phyloP scores from a whole-genome alignment of 1,284 basidiomycete genomes.

The Cryptococcus sp. region DNA sequence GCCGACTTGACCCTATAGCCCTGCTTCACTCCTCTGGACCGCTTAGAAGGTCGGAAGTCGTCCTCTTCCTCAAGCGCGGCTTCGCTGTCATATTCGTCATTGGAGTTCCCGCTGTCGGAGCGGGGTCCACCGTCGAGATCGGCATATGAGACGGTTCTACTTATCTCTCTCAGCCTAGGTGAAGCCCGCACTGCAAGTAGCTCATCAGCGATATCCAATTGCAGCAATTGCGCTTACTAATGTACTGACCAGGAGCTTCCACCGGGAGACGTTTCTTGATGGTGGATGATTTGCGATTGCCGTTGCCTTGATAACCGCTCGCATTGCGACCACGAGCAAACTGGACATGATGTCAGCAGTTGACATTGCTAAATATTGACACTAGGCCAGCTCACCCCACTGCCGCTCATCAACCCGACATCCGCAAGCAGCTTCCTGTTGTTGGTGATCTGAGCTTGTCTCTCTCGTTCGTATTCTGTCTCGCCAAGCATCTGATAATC shows the following conservation, averaged over 20 bases:
- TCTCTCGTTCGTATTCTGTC: slow-evolving; percentile 45
- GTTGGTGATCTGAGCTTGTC: slow-evolving; percentile 37
- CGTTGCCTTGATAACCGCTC: slow-evolving; percentile 14
- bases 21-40: slow-evolving; percentile 22
- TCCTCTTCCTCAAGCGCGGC: slow-evolving; percentile 36
- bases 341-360: not conserved
- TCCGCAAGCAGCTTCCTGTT: slow-evolving; percentile 44
- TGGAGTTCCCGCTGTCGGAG: slow-evolving; percentile 25
- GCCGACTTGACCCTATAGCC: slow-evolving; percentile 19
- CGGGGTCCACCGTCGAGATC: slow-evolving; percentile 35
- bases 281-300: slow-evolving; percentile 4
- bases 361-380: not conserved
- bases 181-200: slow-evolving; percentile 38
- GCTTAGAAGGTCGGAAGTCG: slow-evolving; percentile 40
- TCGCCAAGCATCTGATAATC: slow-evolving; percentile 14
- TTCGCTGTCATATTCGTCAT: slow-evolving; percentile 29
- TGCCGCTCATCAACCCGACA: slow-evolving; percentile 38
- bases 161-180: slow-evolving; percentile 40
- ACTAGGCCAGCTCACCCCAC: slow-evolving; percentile 16
- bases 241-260: slow-evolving; percentile 32
- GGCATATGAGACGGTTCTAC: slow-evolving; percentile 43
- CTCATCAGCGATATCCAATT: slow-evolving; percentile 10
- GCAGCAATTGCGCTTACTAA: slow-evolving; percentile 1
- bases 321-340: slow-evolving; percentile 8
- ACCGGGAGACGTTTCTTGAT: slow-evolving; percentile 30